phyloP scores from a whole-genome alignment of 371 early-diverging fungal genomes.

The Actinomortierella wolfii region DNA sequence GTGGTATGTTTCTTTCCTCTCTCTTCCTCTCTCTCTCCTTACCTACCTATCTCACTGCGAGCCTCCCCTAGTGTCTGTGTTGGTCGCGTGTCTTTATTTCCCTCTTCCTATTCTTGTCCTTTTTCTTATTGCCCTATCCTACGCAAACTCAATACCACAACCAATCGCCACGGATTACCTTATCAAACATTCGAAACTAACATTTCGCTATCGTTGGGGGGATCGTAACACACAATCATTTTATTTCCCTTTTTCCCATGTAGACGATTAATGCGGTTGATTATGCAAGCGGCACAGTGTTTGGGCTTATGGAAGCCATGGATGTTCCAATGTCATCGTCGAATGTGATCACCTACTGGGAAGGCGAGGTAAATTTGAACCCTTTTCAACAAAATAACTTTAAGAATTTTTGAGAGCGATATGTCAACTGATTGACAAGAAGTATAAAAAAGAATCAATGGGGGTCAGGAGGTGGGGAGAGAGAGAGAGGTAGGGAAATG shows the following conservation, averaged over 20 bases:
- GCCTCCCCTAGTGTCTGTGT: too few species aligned
- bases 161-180: too few species aligned
- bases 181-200: background rate
- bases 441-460: too few species aligned
- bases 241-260: background rate
- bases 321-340: constrained; percentile 54
- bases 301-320: constrained; percentile 59
- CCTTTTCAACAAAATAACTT: too few species aligned
- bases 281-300: constrained; percentile 49
- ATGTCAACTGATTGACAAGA: too few species aligned
- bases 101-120: background rate
- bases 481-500: too few species aligned
- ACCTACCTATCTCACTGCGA: too few species aligned
- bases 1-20: constrained; percentile 41
- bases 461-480: too few species aligned
- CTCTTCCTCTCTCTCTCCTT: too few species aligned
- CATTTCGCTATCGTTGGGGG: background rate
- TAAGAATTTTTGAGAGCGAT: too few species aligned
- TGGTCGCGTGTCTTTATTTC: background rate
- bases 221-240: background rate
- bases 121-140: background rate
- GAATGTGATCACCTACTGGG: constrained; percentile 59
- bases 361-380: constrained; percentile 51
- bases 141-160: too few species aligned
- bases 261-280: constrained; percentile 57